Evolutionary conservation across 1,139 yeast genomes (phyloP).

Genomic region (Protomyces inouyei): DNA sequence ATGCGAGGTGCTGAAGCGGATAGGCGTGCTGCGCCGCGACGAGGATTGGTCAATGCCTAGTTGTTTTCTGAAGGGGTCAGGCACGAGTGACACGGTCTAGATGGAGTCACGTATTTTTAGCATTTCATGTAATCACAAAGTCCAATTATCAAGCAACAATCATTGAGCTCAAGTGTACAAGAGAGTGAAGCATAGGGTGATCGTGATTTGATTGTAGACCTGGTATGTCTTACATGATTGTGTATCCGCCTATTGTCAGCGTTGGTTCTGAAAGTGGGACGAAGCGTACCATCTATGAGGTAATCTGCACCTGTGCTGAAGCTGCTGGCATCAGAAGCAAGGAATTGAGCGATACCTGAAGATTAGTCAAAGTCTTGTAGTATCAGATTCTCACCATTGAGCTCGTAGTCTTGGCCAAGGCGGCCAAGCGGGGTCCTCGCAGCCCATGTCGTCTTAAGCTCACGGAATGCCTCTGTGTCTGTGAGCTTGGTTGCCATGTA

Average conservation of each 20-base stretch:
- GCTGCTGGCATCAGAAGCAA: constrained; percentile 79
- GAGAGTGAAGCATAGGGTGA: no score
- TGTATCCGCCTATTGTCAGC: constrained; percentile 4
- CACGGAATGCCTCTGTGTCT: constrained; percentile 50
- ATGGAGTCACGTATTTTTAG: no score
- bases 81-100: no score
- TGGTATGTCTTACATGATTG: constrained; percentile 2
- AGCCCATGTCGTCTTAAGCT: constrained; percentile 58
- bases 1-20: background rate
- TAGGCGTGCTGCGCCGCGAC: background rate
- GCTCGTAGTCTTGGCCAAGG: constrained; percentile 67
- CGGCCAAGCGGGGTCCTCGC: constrained; percentile 75
- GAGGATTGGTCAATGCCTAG: background rate
- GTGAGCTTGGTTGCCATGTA: constrained; percentile 57
- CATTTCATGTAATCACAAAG: no score
- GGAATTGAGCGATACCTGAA: constrained; percentile 45
- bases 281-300: constrained; percentile 75
- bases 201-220: no score
- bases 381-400: constrained; percentile 59
- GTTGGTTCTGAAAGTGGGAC: background rate
- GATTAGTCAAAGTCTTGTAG: constrained; percentile 41
- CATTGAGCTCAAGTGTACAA: no score
- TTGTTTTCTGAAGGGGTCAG: no score
- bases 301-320: constrained; percentile 81
- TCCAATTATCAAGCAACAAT: no score